phyloP scores from a whole-genome alignment of 176 grass and related monocot genomes.

The Carex cristatella region DNA sequence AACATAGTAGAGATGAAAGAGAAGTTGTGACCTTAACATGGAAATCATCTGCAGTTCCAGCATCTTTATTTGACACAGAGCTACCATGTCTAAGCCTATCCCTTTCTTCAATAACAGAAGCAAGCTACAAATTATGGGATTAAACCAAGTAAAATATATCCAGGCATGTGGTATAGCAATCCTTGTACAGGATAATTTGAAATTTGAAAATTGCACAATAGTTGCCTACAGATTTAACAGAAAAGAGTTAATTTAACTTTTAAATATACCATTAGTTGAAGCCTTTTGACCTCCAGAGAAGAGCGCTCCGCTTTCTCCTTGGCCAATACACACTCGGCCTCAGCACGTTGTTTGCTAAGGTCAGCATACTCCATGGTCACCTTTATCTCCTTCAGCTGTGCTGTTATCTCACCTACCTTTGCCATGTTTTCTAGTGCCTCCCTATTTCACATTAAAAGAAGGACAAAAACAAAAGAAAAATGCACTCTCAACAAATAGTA shows the following conservation, averaged over 20 bases:
- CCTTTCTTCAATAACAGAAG: slow-evolving; percentile 77
- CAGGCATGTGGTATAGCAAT: background rate
- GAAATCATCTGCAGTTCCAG: slow-evolving; percentile 31
- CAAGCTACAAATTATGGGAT: slow-evolving; percentile 46
- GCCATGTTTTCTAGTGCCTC: slow-evolving; percentile 67
- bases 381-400: slow-evolving; percentile 68
- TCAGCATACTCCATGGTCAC: slow-evolving; percentile 64
- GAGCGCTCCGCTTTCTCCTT: slow-evolving; percentile 65
- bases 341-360: slow-evolving; percentile 64
- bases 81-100: slow-evolving; percentile 61
- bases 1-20: background rate
- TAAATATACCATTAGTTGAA: slow-evolving; percentile 65
- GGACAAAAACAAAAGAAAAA: background rate
- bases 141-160: slow-evolving; percentile 25
- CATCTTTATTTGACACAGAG: slow-evolving; percentile 34
- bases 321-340: slow-evolving; percentile 64
- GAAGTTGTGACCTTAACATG: slow-evolving; percentile 41
- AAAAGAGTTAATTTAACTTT: background rate
- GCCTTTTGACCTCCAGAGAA: slow-evolving; percentile 56
- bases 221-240: background rate
- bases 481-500: background rate
- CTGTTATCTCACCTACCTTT: slow-evolving; percentile 74
- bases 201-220: background rate
- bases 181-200: background rate
- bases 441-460: slow-evolving; percentile 50